phyloP scores from a whole-genome alignment of 2,329 filamentous ascomycete species.

The Blastomyces parvus region DNA sequence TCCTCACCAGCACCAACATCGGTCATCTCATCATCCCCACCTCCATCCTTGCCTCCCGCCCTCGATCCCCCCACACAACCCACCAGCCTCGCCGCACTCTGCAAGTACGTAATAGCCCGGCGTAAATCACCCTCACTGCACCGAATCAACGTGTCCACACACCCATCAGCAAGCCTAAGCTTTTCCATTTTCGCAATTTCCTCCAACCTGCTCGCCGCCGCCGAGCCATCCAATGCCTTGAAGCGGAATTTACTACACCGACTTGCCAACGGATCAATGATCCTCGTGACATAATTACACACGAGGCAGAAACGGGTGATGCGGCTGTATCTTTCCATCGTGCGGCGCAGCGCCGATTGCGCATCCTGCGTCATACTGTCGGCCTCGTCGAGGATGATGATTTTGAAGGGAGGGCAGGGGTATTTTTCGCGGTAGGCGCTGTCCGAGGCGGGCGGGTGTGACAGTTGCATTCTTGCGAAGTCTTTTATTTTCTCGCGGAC shows the following conservation, averaged over 20 bases:
- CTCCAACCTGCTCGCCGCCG: slow-evolving; percentile 67
- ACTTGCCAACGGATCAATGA: slow-evolving; percentile 90
- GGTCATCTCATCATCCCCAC: slow-evolving; percentile 51
- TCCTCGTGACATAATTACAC: slow-evolving; percentile 96
- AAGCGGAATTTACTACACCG: slow-evolving; percentile 96
- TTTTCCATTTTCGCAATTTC: slow-evolving; percentile 75
- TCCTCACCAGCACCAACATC: slow-evolving; percentile 35
- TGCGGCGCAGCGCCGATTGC: slow-evolving; percentile 80
- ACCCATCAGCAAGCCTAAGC: slow-evolving; percentile 66
- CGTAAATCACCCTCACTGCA: slow-evolving; percentile 90
- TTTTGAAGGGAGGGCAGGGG: slow-evolving; percentile 96
- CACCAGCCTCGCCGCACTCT: slow-evolving; percentile 83
- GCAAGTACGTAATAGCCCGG: slow-evolving; percentile 91
- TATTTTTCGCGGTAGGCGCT: slow-evolving; percentile 59
- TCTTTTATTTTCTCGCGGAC: slow-evolving; percentile 97
- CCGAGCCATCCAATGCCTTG: slow-evolving; percentile 84
- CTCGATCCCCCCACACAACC: slow-evolving; percentile 47
- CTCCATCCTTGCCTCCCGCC: slow-evolving; percentile 38
- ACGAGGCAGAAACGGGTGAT: slow-evolving; percentile 97
- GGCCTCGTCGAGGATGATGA: slow-evolving; percentile 95
- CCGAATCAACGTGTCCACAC: slow-evolving; percentile 70
- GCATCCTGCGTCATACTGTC: slow-evolving; percentile 99
- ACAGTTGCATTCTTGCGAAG: slow-evolving; percentile 91
- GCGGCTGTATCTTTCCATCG: slow-evolving; percentile 96
- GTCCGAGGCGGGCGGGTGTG: slow-evolving; percentile 60